Percentiles rank a stretch among this genome's conserved stretches.
Conservation (phyloP, 257 asterid genomes). For the Scutellaria minor region DNA sequence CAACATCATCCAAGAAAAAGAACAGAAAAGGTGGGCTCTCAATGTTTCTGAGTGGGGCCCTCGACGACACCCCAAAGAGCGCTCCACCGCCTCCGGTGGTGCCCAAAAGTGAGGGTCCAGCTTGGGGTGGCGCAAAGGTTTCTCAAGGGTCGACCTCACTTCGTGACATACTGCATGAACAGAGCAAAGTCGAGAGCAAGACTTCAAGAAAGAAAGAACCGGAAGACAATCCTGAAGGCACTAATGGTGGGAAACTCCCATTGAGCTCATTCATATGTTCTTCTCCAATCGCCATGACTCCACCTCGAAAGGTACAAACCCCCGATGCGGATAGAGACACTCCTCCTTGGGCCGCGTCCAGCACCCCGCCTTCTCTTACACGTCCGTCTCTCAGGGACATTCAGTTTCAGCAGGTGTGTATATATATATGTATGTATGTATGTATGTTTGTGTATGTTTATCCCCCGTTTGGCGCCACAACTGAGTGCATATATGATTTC, state of each 20-base stretch:
- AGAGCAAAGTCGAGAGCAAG: conserved; percentile 65
- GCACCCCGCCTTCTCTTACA: conserved; percentile 79
- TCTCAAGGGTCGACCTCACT: conserved; percentile 65
- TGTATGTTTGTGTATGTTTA: background rate
- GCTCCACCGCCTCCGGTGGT: conserved; percentile 53
- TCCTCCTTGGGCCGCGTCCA: conserved; percentile 93
- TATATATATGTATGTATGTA: background rate
- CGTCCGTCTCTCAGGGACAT: conserved; percentile 95
- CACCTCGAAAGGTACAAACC: conserved; percentile 45
- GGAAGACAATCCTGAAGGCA: conserved; percentile 54
- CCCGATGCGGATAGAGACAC: conserved; percentile 79
- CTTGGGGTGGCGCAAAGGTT: conserved; percentile 93
- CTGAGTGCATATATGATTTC: background rate
- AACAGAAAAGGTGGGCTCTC: conserved; percentile 93
- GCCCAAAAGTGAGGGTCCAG: conserved; percentile 82
- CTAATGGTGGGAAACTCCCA: conserved; percentile 48
- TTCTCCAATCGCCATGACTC: conserved; percentile 64
- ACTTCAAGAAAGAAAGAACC: conserved; percentile 46
- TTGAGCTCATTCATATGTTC: conserved; percentile 66
- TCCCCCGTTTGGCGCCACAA: background rate
- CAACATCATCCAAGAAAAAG: conserved; percentile 73
- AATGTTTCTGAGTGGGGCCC: conserved; percentile 93
- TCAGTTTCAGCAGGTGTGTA: conserved; percentile 86
- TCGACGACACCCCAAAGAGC: conserved; percentile 70
- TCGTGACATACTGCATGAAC: conserved; percentile 87